Percentiles rank a stretch among this genome's conserved stretches.
phyloP scores from a whole-genome alignment of 2,329 filamentous ascomycete species.

The Paramyrothecium roridum region DNA sequence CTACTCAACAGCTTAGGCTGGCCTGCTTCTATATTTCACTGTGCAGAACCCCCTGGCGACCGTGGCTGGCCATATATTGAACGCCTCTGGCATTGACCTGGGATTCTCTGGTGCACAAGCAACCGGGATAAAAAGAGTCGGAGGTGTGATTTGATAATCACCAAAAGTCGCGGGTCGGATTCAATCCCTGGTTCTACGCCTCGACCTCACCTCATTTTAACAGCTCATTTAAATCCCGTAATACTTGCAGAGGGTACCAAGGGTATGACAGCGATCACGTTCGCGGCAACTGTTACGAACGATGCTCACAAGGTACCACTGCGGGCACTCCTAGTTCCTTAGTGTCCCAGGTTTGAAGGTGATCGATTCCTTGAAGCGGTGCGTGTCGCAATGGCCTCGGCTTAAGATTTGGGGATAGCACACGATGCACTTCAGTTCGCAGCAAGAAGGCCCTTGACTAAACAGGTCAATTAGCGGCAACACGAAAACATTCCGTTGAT shows the following conservation, averaged over 20 bases:
- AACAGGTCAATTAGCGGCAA: too few species aligned
- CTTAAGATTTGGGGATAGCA: background rate
- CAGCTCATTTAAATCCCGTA: conserved; percentile 19
- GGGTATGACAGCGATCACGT: background rate
- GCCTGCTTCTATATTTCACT: background rate
- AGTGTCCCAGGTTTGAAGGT: background rate
- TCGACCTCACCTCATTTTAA: conserved; percentile 19
- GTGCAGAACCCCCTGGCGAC: too few species aligned
- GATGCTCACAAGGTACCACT: too few species aligned
- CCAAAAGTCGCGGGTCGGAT: background rate
- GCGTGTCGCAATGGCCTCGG: background rate
- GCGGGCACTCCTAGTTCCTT: too few species aligned
- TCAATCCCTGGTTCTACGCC: background rate
- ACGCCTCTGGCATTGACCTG: too few species aligned
- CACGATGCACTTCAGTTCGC: background rate
- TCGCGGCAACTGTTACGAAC: background rate
- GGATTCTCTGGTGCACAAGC: too few species aligned
- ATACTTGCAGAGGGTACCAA: background rate
- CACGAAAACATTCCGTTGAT: too few species aligned
- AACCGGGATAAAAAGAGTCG: background rate
- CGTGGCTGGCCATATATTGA: too few species aligned
- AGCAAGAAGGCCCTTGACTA: too few species aligned
- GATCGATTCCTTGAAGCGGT: background rate
- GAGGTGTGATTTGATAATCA: background rate
- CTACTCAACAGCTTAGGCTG: background rate